Conservation (phyloP, 768 basidiomycete species). For the Multifurca ochricompacta region DNA sequence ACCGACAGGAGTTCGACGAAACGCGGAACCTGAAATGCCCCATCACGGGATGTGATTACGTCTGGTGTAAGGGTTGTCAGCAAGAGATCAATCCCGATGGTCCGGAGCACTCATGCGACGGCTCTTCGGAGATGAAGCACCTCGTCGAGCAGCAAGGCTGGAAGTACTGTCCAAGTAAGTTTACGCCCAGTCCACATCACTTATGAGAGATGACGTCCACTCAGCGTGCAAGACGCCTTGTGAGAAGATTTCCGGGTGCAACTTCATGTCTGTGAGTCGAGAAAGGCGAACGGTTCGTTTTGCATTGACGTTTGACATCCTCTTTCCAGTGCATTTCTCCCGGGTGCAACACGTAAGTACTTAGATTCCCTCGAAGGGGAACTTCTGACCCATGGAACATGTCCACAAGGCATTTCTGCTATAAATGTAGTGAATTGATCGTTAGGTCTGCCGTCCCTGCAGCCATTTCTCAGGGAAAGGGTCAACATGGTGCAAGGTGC, state of each 20-base stretch:
- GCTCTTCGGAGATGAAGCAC: conserved; percentile 27
- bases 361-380: neutral
- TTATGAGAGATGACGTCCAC: neutral
- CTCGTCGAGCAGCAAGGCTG: conserved; percentile 28
- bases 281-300: neutral
- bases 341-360: conserved; percentile 41
- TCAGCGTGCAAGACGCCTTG: conserved; percentile 44
- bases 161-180: conserved; percentile 30
- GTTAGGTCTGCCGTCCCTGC: conserved; percentile 4
- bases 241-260: conserved; percentile 45
- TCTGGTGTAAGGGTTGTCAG: conserved; percentile 31
- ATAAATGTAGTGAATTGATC: conserved; percentile 34
- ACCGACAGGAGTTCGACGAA: conserved; percentile 25
- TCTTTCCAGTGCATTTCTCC: conserved; percentile 41
- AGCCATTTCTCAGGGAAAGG: neutral
- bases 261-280: conserved; percentile 49
- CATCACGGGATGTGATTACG: conserved; percentile 24
- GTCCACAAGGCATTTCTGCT: conserved; percentile 52
- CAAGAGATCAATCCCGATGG: conserved; percentile 22
- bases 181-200: too few relatives aligned
- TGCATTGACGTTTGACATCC: neutral
- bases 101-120: conserved; percentile 28
- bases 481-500: neutral
- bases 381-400: too few relatives aligned
- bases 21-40: conserved; percentile 26